These are phyloP conservation scores for Chernovozyma aurita DNA, from an alignment of 1,139 yeast genomes.

Conservation along the genomic window DNA sequence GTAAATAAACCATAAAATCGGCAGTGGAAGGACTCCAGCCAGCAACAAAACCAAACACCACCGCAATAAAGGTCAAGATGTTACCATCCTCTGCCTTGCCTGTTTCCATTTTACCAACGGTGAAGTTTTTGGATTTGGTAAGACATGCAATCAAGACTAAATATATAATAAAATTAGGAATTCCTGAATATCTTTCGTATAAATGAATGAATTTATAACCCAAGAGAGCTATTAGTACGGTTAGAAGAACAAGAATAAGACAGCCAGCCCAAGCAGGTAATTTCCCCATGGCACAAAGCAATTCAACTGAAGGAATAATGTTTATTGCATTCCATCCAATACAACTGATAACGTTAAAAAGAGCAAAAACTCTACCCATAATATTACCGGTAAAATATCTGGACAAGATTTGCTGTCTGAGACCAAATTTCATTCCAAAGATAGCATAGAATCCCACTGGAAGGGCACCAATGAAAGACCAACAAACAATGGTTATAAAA, in stretches of 20 bases:
- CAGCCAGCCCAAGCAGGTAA: constrained; percentile 33
- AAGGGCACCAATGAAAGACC: constrained; percentile 23
- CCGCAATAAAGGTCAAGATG: constrained; percentile 21
- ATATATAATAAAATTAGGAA: constrained; percentile 25
- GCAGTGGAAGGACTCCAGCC: constrained; percentile 31
- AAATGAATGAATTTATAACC: constrained; percentile 26
- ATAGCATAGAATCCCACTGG: constrained; percentile 30
- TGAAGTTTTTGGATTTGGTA: constrained; percentile 19
- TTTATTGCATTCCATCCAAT: constrained; percentile 36
- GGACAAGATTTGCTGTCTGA: constrained; percentile 30
- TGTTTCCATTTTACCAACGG: constrained; percentile 24
- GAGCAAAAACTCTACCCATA: constrained; percentile 28
- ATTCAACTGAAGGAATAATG: constrained; percentile 28
- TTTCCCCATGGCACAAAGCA: constrained; percentile 21
- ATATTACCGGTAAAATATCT: constrained; percentile 28
- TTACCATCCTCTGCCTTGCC: constrained; percentile 38
- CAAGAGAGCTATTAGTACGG: constrained; percentile 22
- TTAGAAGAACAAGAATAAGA: constrained; percentile 23
- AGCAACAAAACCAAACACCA: constrained; percentile 27
- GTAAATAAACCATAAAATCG: constrained; percentile 28
- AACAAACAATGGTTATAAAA: constrained; percentile 23
- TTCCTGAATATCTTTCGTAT: constrained; percentile 27
- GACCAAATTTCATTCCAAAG: constrained; percentile 28
- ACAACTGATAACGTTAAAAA: constrained; percentile 28
- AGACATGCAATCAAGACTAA: constrained; percentile 24